These are phyloP conservation scores for Ampelomyces quisqualis DNA, from an alignment of 2,329 filamentous ascomycete genomes.

Conservation along the genomic window DNA sequence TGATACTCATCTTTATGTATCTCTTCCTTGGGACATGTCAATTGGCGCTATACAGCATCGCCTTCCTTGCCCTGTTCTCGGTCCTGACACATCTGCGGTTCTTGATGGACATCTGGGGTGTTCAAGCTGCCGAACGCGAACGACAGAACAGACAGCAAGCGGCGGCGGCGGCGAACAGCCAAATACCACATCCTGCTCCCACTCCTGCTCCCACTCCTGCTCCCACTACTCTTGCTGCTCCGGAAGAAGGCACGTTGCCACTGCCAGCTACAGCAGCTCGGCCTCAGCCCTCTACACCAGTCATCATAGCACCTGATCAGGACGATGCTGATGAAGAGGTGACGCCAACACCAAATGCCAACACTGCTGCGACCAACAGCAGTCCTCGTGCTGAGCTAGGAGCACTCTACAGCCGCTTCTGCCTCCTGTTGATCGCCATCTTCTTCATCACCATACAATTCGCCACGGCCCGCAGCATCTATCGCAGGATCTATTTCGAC, in stretches of 20 bases:
- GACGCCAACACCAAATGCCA: slow-evolving; percentile 26
- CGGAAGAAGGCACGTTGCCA: slow-evolving; percentile 9
- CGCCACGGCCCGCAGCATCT: slow-evolving; percentile 55
- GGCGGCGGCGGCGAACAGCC: slow-evolving; percentile 23
- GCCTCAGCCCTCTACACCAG: slow-evolving; percentile 52
- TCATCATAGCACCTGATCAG: slow-evolving; percentile 62
- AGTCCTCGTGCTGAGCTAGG: slow-evolving; percentile 53
- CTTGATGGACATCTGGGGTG: slow-evolving; percentile 66
- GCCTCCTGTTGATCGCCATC: slow-evolving; percentile 58
- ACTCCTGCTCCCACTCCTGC: slow-evolving; percentile 22
- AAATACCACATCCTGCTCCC: slow-evolving; percentile 22
- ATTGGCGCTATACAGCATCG: slow-evolving; percentile 56
- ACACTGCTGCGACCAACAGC: slow-evolving; percentile 21
- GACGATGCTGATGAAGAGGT: slow-evolving; percentile 48
- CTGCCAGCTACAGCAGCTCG: slow-evolving; percentile 31
- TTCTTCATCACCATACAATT: slow-evolving; percentile 63
- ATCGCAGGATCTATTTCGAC: slow-evolving; percentile 60
- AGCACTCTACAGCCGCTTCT: slow-evolving; percentile 62
- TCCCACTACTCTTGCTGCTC: slow-evolving; percentile 13
- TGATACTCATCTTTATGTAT: slow-evolving; percentile 56
- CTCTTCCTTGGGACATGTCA: slow-evolving; percentile 56
- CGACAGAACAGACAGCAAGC: slow-evolving; percentile 49
- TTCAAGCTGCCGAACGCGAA: slow-evolving; percentile 56
- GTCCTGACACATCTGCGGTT: slow-evolving; percentile 66
- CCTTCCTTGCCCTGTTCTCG: slow-evolving; percentile 61